Base-by-base conservation (phyloP, 768 basidiomycete species). In the Dacryopinax primogenitus region DNA sequence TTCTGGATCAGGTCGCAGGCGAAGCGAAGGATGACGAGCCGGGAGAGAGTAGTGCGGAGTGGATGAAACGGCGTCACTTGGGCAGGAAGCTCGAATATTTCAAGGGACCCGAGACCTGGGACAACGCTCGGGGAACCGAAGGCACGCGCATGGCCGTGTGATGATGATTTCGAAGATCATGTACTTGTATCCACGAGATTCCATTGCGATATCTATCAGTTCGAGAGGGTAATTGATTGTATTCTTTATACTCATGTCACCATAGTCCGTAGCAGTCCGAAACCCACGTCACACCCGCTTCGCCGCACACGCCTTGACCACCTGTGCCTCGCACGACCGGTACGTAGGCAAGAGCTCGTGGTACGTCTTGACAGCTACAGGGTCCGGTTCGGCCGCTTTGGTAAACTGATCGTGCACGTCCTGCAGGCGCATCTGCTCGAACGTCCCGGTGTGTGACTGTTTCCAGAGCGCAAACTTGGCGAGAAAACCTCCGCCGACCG, bases 401-500 rank as follows among this genome's bases (percentile, higher is more conserved):
- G 77, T 79, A 72, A 85, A 77, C 39, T 80, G 78, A 63, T 77
- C 78, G 36, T 76, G 76, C 15, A 74, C 68, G 62, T 37, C 47
- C 16, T 67, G 66, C 33, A 73, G 74, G 63, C 72, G 80, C 84
- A 86, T 85, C 68, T 86, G 83, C 72, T 87, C 87, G 66, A 86
- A 86, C 15, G 81, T 77, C 18, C 82, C 68, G 66, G 78, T 76
- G 62, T 71, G 69, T n/a, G 70, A 72, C 45, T 77, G 80, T 58
- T 66, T 72, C 85, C 86, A 87, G 83, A 84, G 86, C 1, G 84
- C 81, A 71, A 81, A 89, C 70, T 83, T 84, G 4, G 87, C 88
- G 63, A 89, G 76, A 32, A 87, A 73, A 3, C 85, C 87, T 34
- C 87, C 87, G 39, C 88, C 88, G 72, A 83, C 82, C 7, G 81